These are phyloP conservation scores for Penicillium simplicissimum DNA, from an alignment of 495 filamentous ascomycete species.

Conservation along the genomic window DNA sequence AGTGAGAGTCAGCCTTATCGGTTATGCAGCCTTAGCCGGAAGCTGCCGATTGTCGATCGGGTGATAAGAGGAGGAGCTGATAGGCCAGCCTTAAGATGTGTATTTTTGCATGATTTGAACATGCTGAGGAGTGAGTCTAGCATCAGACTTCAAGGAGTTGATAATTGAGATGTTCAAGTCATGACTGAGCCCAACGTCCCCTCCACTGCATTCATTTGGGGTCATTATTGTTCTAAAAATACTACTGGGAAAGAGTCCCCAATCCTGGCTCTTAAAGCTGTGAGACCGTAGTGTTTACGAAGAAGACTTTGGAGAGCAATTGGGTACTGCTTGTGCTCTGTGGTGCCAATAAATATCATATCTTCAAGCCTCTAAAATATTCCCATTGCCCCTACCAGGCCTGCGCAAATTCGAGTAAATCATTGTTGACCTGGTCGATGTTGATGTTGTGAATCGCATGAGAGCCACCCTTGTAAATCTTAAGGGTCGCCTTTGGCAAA, in stretches of 20 bases:
- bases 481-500: slow-evolving; percentile 37
- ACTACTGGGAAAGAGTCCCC: no score
- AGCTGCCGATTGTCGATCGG: neutral
- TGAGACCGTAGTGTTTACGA: no score
- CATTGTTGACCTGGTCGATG: slow-evolving; percentile 38
- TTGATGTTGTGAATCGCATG: slow-evolving; percentile 43
- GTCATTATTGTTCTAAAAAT: no score
- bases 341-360: no score
- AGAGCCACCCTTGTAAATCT: slow-evolving; percentile 39
- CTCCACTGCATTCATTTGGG: no score
- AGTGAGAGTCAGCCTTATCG: neutral
- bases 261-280: no score
- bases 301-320: no score
- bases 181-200: no score
- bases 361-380: neutral
- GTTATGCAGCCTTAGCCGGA: neutral
- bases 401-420: slow-evolving; percentile 34
- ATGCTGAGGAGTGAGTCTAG: neutral
- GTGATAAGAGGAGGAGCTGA: neutral
- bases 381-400: neutral
- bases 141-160: neutral
- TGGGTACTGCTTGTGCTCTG: no score
- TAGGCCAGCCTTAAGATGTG: neutral
- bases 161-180: neutral
- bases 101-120: no score